A percentile compares a stretch with the other conserved stretches of the same genome.
phyloP scores from a whole-genome alignment of 805 yeast genomes.

The Cyberlindnera xylosilytica region DNA sequence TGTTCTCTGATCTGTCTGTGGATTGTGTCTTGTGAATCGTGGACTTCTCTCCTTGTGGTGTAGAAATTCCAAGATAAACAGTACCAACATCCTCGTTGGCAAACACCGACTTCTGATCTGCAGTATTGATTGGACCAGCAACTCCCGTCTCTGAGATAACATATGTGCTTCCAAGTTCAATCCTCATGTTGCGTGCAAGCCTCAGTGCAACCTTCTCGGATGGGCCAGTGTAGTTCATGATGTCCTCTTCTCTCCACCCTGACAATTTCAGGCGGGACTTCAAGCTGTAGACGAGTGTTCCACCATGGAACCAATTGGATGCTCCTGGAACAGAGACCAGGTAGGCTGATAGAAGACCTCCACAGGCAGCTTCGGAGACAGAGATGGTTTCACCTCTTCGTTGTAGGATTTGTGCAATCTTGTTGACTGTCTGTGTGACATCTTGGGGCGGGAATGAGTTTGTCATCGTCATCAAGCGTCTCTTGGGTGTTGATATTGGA shows the following conservation, averaged over 20 bases:
- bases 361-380: slow-evolving; percentile 86
- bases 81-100: slow-evolving; percentile 51
- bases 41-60: slow-evolving; percentile 57
- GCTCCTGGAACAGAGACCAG: slow-evolving; percentile 85
- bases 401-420: slow-evolving; percentile 56
- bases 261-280: slow-evolving; percentile 69
- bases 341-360: slow-evolving; percentile 80
- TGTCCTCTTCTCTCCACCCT: slow-evolving; percentile 77
- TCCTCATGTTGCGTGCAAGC: slow-evolving; percentile 72
- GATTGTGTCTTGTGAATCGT: slow-evolving; percentile 42
- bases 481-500: too few species aligned
- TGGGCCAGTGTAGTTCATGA: slow-evolving; percentile 76
- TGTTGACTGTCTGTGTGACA: slow-evolving; percentile 45
- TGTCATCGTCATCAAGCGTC: too few species aligned
- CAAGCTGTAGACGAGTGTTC: slow-evolving; percentile 75
- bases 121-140: slow-evolving; percentile 65
- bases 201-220: slow-evolving; percentile 69
- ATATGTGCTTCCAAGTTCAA: slow-evolving; percentile 80
- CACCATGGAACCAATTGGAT: slow-evolving; percentile 78
- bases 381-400: slow-evolving; percentile 63
- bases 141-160: slow-evolving; percentile 84
- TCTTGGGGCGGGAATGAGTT: slow-evolving; percentile 57
- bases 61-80: slow-evolving; percentile 68
- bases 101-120: slow-evolving; percentile 35
- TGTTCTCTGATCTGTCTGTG: slow-evolving; percentile 58